Evolutionary conservation across 2,329 filamentous ascomycete genomes (phyloP), one percentile per base, ranked within the genome.

Genomic region (Talaromyces sp.): DNA sequence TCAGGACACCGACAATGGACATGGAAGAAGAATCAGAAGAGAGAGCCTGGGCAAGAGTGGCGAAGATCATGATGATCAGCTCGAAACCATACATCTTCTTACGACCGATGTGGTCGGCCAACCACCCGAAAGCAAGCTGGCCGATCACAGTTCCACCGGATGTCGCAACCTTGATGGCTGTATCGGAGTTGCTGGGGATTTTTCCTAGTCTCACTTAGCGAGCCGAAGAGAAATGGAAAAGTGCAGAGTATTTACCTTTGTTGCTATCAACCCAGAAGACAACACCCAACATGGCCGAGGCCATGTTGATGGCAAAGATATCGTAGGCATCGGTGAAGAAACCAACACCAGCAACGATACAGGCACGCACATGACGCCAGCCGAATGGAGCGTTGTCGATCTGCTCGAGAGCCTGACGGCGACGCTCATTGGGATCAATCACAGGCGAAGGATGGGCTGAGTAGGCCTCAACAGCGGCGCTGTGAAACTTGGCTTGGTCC

Each of bases 271-370:
- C 80, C 84, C 84, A 92, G 80, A 89, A 93, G 66, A 92, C 90
- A 55, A 93, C 86, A 49, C 90, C 91, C 57, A 93, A 74, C 88
- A 93, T 92, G 65, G 84, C 82, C 30, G 88, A 90, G 65, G 89
- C 80, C 70, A 92, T 80, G 65, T 87, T 88, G 67, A 89, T 88
- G 70, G 88, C 87, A 75, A 95, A 95, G 78, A 92, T 91, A 71
- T 90, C 88, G 76, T 93, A 93, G 13, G 89, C 89, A 72, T 93
- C 91, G 17, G 91, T 93, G 77, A 95, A 95, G 85, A 96, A 95
- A 68, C 91, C 91, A 64, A 93, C 88, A 69, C 91, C 91, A 32
- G 90, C 90, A 27, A 93, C 90, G 9, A 90, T 78, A 59, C 90
- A 84, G 62, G 90, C 88, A 47, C 90, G 85, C 62, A 93, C 85